phyloP scores from a whole-genome alignment of 1,139 yeast genomes.

The Nakaseomyces uthaithaninus region DNA sequence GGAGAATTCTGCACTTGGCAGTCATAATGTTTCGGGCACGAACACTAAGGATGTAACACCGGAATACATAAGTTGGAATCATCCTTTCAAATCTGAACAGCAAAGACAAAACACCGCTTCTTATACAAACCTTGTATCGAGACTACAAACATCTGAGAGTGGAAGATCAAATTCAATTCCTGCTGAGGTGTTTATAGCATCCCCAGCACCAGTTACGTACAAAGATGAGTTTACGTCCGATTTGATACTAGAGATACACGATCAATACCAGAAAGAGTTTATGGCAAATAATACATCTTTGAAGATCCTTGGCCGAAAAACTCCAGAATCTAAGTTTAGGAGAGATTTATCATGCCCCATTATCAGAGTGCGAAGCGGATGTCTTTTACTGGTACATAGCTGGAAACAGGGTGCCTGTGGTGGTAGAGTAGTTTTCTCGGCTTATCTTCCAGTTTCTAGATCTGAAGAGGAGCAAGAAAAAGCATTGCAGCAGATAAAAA shows the following conservation, averaged over 20 bases:
- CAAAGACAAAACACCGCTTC: not conserved
- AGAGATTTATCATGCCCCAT: slow-evolving; percentile 25
- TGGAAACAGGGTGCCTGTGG: slow-evolving; percentile 30
- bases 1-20: slow-evolving; percentile 10
- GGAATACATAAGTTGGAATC: slow-evolving; percentile 7
- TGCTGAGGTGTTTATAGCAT: slow-evolving; percentile 6
- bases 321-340: slow-evolving; percentile 24
- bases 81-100: slow-evolving; percentile 6
- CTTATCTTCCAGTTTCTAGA: slow-evolving; percentile 22
- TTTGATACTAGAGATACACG: slow-evolving; percentile 20
- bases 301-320: slow-evolving; percentile 22
- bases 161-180: slow-evolving; percentile 9
- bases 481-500: slow-evolving; percentile 5
- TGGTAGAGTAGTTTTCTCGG: slow-evolving; percentile 28
- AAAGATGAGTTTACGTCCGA: slow-evolving; percentile 21
- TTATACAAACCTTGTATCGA: slow-evolving; percentile 6
- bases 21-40: slow-evolving; percentile 9
- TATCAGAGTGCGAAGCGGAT: slow-evolving; percentile 22
- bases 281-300: slow-evolving; percentile 20
- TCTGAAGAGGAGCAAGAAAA: slow-evolving; percentile 12
- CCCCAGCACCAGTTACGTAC: slow-evolving; percentile 7
- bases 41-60: slow-evolving; percentile 7
- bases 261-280: slow-evolving; percentile 20
- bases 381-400: slow-evolving; percentile 24
- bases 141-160: slow-evolving; percentile 11